Evolutionary conservation across 805 yeast genomes (phyloP).

Genomic region (Candida stauntonica): DNA sequence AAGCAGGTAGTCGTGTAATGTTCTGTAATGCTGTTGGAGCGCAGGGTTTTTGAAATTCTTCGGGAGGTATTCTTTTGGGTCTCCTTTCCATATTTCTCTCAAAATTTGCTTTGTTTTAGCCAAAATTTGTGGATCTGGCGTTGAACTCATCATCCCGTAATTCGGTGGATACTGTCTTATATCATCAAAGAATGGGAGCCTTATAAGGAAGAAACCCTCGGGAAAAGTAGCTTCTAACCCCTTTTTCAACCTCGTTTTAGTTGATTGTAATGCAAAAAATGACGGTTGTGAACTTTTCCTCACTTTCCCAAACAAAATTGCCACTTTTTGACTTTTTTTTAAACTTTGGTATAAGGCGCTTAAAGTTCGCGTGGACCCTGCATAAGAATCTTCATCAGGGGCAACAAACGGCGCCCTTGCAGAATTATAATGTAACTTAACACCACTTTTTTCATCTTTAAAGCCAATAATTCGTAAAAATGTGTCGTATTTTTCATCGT

Average conservation of each 20-base stretch:
- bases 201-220: conserved; percentile 68
- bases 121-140: conserved; percentile 10
- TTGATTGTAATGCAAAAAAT: conserved; percentile 57
- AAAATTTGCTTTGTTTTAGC: conserved; percentile 24
- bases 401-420: conserved; percentile 58
- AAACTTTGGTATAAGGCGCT: conserved; percentile 63
- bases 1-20: conserved; percentile 60
- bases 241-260: conserved; percentile 22
- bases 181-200: conserved; percentile 73
- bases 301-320: conserved; percentile 68
- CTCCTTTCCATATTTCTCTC: conserved; percentile 32
- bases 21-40: conserved; percentile 60
- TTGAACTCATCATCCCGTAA: conserved; percentile 8
- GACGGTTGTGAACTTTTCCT: conserved; percentile 51
- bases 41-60: conserved; percentile 58
- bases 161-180: conserved; percentile 58
- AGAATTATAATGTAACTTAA: conserved; percentile 48
- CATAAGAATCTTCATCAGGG: conserved; percentile 56
- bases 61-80: conserved; percentile 47
- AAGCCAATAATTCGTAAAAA: conserved; percentile 67
- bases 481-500: conserved; percentile 37
- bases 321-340: conserved; percentile 46
- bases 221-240: conserved; percentile 11
- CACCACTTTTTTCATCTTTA: conserved; percentile 38
- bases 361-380: conserved; percentile 65